Percentiles rank a stretch among this genome's conserved stretches.
Conservation (phyloP, 495 filamentous ascomycete genomes). For the Tuber indicum region DNA sequence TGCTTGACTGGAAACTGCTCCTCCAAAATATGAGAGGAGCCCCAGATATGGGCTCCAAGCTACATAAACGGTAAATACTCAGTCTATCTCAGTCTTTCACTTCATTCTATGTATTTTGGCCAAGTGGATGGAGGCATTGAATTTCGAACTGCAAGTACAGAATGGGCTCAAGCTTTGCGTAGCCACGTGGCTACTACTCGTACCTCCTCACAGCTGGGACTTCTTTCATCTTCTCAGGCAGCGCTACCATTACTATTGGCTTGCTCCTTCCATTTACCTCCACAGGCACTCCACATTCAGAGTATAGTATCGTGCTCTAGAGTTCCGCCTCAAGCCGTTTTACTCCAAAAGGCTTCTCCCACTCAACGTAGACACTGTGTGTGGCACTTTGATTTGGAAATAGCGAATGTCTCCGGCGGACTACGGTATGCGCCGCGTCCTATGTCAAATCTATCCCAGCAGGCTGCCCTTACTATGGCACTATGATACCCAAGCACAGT, state of each 20-base stretch:
- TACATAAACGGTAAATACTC: not conserved
- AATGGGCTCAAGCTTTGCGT: not conserved
- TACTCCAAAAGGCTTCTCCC: not conserved
- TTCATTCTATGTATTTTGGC: not conserved
- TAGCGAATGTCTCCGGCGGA: not conserved
- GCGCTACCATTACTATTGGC: not conserved
- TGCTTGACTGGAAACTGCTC: not conserved
- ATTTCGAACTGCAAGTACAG: not conserved
- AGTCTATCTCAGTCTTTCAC: not conserved
- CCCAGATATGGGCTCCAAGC: not conserved
- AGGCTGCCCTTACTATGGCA: not conserved
- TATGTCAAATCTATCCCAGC: not conserved
- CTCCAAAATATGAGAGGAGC: not conserved
- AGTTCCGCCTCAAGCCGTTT: not conserved
- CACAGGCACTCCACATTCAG: not conserved
- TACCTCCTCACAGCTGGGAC: not conserved
- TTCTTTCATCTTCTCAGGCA: not conserved
- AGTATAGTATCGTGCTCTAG: not conserved
- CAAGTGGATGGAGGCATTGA: not conserved
- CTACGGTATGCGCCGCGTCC: not conserved
- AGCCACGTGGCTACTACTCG: not conserved
- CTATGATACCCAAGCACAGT: not conserved
- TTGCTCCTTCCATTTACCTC: not conserved
- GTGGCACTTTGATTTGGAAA: not conserved
- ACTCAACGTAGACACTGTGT: not conserved